Evolutionary conservation across 768 basidiomycete genomes (phyloP).

Genomic region (Kwoniella europaea): DNA sequence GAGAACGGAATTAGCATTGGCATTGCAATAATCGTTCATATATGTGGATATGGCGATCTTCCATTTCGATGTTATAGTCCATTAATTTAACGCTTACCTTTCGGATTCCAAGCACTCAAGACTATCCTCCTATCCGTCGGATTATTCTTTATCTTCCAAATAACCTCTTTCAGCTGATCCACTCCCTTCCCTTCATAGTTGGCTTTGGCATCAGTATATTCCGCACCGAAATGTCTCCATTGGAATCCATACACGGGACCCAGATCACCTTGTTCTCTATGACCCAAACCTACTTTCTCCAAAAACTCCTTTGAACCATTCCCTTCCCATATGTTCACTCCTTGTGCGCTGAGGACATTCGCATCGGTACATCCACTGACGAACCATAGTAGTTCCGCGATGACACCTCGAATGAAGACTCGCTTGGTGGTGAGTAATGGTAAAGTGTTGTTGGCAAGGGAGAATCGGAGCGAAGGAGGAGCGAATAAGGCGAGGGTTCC

Average conservation of each 20-base stretch:
- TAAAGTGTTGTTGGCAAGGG: constrained; percentile 69
- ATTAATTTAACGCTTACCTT: constrained; percentile 65
- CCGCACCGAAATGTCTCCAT: constrained; percentile 92
- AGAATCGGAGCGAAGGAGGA: constrained; percentile 86
- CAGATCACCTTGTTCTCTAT: constrained; percentile 86
- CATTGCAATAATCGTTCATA: background rate
- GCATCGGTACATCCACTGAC: constrained; percentile 82
- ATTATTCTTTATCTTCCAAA: constrained; percentile 86
- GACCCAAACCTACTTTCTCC: constrained; percentile 78
- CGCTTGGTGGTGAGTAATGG: constrained; percentile 95
- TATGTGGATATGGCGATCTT: background rate
- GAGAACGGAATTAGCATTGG: background rate
- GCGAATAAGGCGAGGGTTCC: constrained; percentile 92
- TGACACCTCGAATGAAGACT: constrained; percentile 86
- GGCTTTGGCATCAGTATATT: constrained; percentile 63
- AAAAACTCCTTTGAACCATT: constrained; percentile 89
- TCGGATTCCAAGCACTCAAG: constrained; percentile 96
- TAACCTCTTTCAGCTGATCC: constrained; percentile 87
- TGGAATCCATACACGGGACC: constrained; percentile 98
- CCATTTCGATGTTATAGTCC: too few relatives aligned
- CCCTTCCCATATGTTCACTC: constrained; percentile 97
- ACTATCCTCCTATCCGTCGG: constrained; percentile 95
- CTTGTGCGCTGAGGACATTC: constrained; percentile 72
- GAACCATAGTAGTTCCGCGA: constrained; percentile 96
- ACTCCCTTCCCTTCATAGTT: constrained; percentile 80